Evolutionary conservation across 148 eudicot genomes (phyloP).

Genomic region (Chenopodium berlandieri): DNA sequence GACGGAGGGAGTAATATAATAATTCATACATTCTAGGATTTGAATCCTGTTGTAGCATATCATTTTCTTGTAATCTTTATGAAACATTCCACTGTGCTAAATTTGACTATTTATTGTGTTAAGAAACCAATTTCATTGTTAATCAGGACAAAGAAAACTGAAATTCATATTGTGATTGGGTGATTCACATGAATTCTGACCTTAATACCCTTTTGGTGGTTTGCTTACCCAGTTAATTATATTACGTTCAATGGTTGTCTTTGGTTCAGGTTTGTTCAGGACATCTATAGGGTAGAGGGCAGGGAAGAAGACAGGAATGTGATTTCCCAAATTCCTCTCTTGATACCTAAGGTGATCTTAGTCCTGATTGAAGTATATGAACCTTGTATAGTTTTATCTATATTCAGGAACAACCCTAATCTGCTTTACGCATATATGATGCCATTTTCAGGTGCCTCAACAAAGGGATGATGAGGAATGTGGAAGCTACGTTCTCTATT

Average conservation of each 20-base stretch:
- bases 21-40: not conserved
- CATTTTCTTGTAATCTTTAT: too few species aligned
- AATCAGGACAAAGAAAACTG: too few species aligned
- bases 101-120: too few species aligned
- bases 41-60: too few species aligned
- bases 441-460: constrained; percentile 63
- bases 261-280: constrained; percentile 51
- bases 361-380: not conserved
- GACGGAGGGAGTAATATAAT: not conserved
- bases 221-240: not conserved
- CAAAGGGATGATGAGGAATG: constrained; percentile 48
- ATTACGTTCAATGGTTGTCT: constrained; percentile 1
- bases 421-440: not conserved
- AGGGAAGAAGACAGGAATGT: constrained; percentile 30
- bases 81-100: too few species aligned
- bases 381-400: too few species aligned
- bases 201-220: not conserved
- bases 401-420: not conserved
- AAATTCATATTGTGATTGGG: too few species aligned
- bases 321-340: constrained; percentile 46
- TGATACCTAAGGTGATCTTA: constrained; percentile 57
- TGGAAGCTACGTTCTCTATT: constrained; percentile 57
- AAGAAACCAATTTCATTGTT: too few species aligned
- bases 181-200: not conserved
- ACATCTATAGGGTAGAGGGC: constrained; percentile 46